These are phyloP conservation scores for Salix brachista DNA, from an alignment of 345 rosid species.

Conservation along the genomic window DNA sequence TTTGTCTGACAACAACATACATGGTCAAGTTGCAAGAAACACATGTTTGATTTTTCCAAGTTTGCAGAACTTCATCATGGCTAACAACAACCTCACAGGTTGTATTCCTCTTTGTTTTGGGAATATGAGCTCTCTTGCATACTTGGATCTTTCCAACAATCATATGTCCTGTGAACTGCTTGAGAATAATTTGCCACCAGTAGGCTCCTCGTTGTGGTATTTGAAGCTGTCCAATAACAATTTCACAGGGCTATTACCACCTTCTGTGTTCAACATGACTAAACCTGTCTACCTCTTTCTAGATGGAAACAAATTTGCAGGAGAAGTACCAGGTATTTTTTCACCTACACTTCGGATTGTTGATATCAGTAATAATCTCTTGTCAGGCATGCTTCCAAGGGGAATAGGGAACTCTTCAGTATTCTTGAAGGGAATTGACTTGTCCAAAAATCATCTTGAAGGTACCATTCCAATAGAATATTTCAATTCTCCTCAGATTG, in stretches of 20 bases:
- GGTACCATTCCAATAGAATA: neutral
- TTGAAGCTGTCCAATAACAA: neutral
- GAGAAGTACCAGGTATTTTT: neutral
- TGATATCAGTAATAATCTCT: neutral
- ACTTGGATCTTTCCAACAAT: conserved; percentile 23
- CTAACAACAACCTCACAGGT: conserved; percentile 11
- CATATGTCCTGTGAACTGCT: neutral
- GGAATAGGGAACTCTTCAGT: neutral
- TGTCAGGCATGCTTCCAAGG: neutral
- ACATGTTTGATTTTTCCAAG: conserved; percentile 2
- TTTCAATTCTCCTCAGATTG: neutral
- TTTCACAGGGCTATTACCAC: neutral
- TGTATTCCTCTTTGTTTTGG: conserved; percentile 19
- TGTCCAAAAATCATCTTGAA: neutral
- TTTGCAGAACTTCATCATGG: neutral
- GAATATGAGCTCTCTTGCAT: neutral
- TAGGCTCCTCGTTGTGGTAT: neutral
- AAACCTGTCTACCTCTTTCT: neutral
- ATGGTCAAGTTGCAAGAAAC: conserved; percentile 1
- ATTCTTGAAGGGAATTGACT: neutral
- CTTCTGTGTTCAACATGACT: neutral
- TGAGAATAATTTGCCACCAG: neutral
- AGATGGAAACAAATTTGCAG: neutral
- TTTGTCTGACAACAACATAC: neutral
- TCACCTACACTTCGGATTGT: neutral